Percentiles rank a stretch among this genome's conserved stretches.
These are phyloP conservation scores for Neofusicoccum sp. DNA, from an alignment of 2,329 filamentous ascomycete genomes.

Conservation along the genomic window DNA sequence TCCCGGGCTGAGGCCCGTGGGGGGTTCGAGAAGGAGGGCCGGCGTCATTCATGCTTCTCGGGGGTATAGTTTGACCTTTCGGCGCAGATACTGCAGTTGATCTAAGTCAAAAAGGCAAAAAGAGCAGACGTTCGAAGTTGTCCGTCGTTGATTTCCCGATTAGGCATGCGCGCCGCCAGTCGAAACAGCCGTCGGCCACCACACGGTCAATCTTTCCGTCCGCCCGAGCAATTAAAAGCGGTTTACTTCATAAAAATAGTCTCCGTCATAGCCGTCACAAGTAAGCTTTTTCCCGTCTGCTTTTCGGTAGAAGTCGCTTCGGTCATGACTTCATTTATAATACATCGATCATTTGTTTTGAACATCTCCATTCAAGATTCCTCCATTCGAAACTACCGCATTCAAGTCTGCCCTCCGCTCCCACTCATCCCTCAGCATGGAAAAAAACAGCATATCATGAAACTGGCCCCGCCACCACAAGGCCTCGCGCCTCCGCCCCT, in stretches of 20 bases:
- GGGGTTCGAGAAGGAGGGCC: too few species aligned
- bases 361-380: too few species aligned
- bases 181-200: neutral
- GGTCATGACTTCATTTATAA: too few species aligned
- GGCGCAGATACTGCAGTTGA: neutral
- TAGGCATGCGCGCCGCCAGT: neutral
- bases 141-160: neutral
- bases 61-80: neutral
- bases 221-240: too few species aligned
- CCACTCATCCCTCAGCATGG: slow-evolving; percentile 2
- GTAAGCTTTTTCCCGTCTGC: too few species aligned
- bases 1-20: too few species aligned
- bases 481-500: slow-evolving; percentile 47
- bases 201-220: neutral
- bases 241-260: too few species aligned
- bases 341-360: too few species aligned
- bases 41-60: neutral
- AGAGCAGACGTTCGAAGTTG: neutral
- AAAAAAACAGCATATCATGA: neutral
- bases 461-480: slow-evolving; percentile 49
- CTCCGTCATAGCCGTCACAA: too few species aligned
- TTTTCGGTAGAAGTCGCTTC: too few species aligned
- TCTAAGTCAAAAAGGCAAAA: neutral
- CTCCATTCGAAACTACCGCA: too few species aligned
- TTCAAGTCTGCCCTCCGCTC: neutral